Evolutionary conservation across 2,329 filamentous ascomycete species (phyloP).

Genomic region (Sclerotinia spermophila): DNA sequence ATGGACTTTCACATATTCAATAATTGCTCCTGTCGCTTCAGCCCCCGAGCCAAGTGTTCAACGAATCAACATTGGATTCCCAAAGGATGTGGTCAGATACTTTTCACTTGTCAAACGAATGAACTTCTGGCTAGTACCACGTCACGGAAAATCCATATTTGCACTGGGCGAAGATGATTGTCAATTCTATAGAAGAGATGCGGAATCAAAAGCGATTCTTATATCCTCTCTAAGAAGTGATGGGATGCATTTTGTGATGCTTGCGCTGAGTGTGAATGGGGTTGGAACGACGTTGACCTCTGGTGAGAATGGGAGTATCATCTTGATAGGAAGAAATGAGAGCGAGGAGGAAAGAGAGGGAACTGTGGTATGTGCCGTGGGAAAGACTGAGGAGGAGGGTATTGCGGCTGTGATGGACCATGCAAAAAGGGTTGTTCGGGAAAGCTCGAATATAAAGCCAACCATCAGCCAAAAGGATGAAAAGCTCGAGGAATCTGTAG

Average conservation of each 20-base stretch:
- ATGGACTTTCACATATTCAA: neutral
- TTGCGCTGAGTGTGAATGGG: conserved; percentile 22
- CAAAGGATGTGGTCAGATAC: neutral
- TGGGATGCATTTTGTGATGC: conserved; percentile 20
- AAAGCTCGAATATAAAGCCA: neutral
- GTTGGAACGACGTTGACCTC: conserved; percentile 15
- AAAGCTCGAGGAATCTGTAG: too few species aligned
- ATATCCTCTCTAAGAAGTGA: conserved; percentile 19
- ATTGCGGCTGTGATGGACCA: conserved; percentile 16
- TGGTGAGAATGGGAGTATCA: conserved; percentile 13
- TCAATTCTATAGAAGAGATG: neutral
- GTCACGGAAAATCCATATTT: neutral
- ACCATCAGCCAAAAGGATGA: neutral
- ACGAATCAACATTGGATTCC: neutral
- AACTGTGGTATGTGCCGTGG: conserved; percentile 15
- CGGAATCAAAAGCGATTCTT: conserved; percentile 15
- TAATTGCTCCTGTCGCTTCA: neutral
- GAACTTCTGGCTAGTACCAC: conserved; percentile 7
- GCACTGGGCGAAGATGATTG: neutral
- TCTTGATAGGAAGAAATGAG: conserved; percentile 18
- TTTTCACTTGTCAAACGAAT: conserved; percentile 12
- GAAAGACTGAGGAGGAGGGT: conserved; percentile 19
- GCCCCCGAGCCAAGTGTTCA: neutral
- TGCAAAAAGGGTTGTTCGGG: conserved; percentile 14
- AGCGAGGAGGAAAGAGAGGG: neutral